Percentiles rank a stretch among this genome's conserved stretches.
Evolutionary conservation across 352 stramenopile genomes (phyloP).

Genomic region (Phytopythium delawarense): DNA sequence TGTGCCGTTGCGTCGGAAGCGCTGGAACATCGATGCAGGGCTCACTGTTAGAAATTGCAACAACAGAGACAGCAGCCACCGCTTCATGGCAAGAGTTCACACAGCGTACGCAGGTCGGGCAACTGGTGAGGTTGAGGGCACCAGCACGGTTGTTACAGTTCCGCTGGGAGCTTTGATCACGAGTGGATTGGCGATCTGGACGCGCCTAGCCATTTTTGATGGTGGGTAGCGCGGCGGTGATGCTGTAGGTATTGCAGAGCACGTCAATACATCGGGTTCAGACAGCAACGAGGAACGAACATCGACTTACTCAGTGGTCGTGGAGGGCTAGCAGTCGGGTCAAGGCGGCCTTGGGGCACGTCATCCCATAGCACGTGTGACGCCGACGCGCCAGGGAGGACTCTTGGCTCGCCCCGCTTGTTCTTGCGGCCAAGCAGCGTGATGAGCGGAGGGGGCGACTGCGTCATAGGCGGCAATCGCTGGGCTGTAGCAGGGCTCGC

Average conservation of each 20-base stretch:
- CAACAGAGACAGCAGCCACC: background rate
- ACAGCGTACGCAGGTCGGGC: background rate
- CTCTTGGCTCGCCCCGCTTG: constrained; percentile 27
- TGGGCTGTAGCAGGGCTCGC: background rate
- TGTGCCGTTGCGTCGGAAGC: background rate
- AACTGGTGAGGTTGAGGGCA: constrained; percentile 1
- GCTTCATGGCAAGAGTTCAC: background rate
- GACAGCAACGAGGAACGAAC: background rate
- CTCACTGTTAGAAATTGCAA: background rate
- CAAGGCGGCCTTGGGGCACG: constrained; percentile 21
- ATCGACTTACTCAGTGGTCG: constrained; percentile 14
- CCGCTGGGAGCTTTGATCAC: background rate
- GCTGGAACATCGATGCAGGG: background rate
- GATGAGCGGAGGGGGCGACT: constrained; percentile 17
- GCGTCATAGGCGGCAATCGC: constrained; percentile 4
- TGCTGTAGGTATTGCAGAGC: background rate
- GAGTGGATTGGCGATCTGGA: background rate
- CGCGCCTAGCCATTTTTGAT: constrained; percentile 4
- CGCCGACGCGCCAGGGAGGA: constrained; percentile 27
- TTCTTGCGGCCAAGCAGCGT: constrained; percentile 23
- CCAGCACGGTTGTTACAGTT: background rate
- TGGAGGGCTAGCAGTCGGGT: constrained; percentile 27
- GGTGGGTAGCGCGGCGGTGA: constrained; percentile 19
- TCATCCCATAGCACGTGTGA: constrained; percentile 38
- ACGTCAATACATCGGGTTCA: background rate